Evolutionary conservation across 768 basidiomycete genomes (phyloP).

Genomic region (Mrakia hoshinonis): DNA sequence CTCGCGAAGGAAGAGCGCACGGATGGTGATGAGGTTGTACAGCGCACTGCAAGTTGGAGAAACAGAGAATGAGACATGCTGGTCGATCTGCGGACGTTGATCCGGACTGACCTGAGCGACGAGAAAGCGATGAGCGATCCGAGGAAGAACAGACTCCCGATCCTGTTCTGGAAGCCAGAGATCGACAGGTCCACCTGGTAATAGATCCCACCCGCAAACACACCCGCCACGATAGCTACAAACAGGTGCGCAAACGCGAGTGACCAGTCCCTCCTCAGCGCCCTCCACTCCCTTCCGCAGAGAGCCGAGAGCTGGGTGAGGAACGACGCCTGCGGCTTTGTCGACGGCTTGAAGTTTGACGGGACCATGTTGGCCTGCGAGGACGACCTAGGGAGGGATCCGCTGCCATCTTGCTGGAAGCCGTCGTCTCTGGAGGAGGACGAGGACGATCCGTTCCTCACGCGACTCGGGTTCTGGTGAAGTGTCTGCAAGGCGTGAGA

Average conservation of each 20-base stretch:
- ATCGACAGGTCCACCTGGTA: slow-evolving; percentile 55
- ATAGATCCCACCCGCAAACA: slow-evolving; percentile 86
- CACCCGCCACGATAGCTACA: slow-evolving; percentile 64
- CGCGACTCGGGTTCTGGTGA: not conserved
- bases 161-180: slow-evolving; percentile 48
- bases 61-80: too few relatives aligned
- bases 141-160: slow-evolving; percentile 93
- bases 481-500: not conserved
- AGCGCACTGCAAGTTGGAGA: slow-evolving; percentile 50
- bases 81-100: too few relatives aligned
- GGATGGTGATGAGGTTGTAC: slow-evolving; percentile 73
- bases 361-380: slow-evolving; percentile 7
- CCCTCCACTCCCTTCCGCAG: slow-evolving; percentile 76
- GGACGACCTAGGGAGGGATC: not conserved
- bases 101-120: slow-evolving; percentile 53
- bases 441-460: not conserved
- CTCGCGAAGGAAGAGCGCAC: slow-evolving; percentile 82
- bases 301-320: slow-evolving; percentile 81
- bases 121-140: slow-evolving; percentile 88
- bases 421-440: not conserved
- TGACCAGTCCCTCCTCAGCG: slow-evolving; percentile 69
- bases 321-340: slow-evolving; percentile 62
- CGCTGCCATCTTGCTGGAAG: not conserved
- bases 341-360: slow-evolving; percentile 26
- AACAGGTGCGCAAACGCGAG: slow-evolving; percentile 70